These are phyloP conservation scores for Collybia mongolica DNA, from an alignment of 768 basidiomycete genomes.

Conservation along the genomic window DNA sequence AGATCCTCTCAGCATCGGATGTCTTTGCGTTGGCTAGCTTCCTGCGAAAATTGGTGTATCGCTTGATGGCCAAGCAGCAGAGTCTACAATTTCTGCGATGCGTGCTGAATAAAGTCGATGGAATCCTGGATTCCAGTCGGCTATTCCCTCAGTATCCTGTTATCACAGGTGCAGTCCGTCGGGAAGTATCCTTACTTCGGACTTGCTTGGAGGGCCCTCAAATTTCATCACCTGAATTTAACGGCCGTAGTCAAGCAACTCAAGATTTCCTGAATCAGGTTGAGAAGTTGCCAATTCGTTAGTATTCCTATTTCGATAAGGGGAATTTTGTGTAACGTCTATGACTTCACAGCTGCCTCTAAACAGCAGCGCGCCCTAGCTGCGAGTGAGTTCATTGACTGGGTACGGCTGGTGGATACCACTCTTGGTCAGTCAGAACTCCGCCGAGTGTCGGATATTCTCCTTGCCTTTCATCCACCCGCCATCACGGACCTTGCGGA, in stretches of 20 bases:
- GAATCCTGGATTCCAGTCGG: slow-evolving; percentile 22
- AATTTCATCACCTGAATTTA: slow-evolving; percentile 1
- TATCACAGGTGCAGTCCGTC: slow-evolving; percentile 37
- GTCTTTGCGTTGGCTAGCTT: slow-evolving; percentile 62
- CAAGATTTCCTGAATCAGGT: slow-evolving; percentile 43
- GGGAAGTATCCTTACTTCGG: slow-evolving; percentile 43
- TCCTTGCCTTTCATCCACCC: slow-evolving; percentile 40
- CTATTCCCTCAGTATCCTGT: slow-evolving; percentile 32
- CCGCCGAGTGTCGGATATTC: slow-evolving; percentile 32
- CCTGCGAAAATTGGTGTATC: slow-evolving; percentile 59
- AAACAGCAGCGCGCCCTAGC: slow-evolving; percentile 28
- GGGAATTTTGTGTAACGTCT: neutral
- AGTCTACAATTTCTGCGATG: slow-evolving; percentile 38
- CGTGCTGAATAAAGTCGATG: slow-evolving; percentile 34
- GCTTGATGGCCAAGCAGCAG: slow-evolving; percentile 53
- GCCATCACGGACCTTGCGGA: slow-evolving; percentile 42
- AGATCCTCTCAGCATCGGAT: slow-evolving; percentile 57
- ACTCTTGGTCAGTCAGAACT: slow-evolving; percentile 35
- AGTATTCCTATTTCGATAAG: slow-evolving; percentile 21
- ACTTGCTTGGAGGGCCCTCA: slow-evolving; percentile 26
- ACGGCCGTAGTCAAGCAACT: slow-evolving; percentile 21
- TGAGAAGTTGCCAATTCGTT: slow-evolving; percentile 46
- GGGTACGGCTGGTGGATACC: slow-evolving; percentile 48
- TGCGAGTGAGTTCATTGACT: slow-evolving; percentile 64
- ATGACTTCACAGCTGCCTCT: slow-evolving; percentile 8